phyloP scores from a whole-genome alignment of 1,284 basidiomycete species.

The Ustilago esculenta region DNA sequence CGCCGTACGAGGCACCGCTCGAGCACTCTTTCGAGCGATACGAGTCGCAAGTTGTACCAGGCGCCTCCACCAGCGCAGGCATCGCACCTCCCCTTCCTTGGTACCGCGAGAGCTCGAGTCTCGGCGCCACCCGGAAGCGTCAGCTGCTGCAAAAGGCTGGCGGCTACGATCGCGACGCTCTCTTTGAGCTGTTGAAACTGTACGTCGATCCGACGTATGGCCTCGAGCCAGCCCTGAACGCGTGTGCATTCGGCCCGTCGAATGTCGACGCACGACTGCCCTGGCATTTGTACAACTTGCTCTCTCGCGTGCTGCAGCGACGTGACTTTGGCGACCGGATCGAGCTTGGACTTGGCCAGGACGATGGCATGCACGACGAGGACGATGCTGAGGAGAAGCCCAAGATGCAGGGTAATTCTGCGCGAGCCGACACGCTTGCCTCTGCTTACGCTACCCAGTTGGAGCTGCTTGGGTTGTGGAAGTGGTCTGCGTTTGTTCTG shows the following conservation, averaged over 20 bases:
- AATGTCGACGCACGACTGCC: slow-evolving; percentile 83
- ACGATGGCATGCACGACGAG: slow-evolving; percentile 65
- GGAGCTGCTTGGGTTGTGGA: slow-evolving; percentile 81
- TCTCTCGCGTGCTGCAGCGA: slow-evolving; percentile 81
- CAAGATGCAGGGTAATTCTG: slow-evolving; percentile 63
- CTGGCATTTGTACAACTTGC: slow-evolving; percentile 92
- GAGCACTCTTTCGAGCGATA: slow-evolving; percentile 78
- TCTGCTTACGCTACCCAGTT: slow-evolving; percentile 87
- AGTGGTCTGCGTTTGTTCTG: slow-evolving; percentile 87
- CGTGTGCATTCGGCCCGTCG: slow-evolving; percentile 79
- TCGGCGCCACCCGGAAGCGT: slow-evolving; percentile 50
- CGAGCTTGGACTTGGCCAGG: slow-evolving; percentile 62
- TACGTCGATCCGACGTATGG: slow-evolving; percentile 72
- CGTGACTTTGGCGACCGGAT: slow-evolving; percentile 85
- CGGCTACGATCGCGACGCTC: slow-evolving; percentile 72
- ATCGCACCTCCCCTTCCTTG: slow-evolving; percentile 66
- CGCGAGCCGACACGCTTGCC: slow-evolving; percentile 82
- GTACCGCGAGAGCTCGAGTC: slow-evolving; percentile 55
- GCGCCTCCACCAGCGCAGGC: slow-evolving; percentile 18
- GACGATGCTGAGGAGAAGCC: slow-evolving; percentile 43
- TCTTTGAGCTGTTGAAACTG: slow-evolving; percentile 85
- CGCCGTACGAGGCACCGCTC: slow-evolving; percentile 78
- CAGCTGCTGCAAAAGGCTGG: slow-evolving; percentile 46
- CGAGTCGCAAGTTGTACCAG: slow-evolving; percentile 68
- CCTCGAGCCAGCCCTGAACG: slow-evolving; percentile 71